Base-by-base conservation (phyloP, 2,329 filamentous ascomycete genomes). In the Ophiocordyceps sinensis region DNA sequence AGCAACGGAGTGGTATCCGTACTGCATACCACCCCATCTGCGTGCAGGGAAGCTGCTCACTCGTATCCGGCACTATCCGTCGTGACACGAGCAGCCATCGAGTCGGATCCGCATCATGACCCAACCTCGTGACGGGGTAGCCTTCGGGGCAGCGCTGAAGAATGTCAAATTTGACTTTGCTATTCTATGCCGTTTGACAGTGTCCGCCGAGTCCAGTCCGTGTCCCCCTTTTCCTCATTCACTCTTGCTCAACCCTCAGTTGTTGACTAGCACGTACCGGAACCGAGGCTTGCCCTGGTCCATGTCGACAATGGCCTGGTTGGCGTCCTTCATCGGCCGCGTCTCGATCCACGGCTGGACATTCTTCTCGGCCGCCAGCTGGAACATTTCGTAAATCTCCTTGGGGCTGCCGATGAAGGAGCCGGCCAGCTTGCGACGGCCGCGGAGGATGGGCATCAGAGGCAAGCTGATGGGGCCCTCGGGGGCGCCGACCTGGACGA, bases 321-420 rank as follows among this genome's bases (percentile, higher is more conserved):
- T 79, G 3, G 68, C 69, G 36, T 73, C 67, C 46, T 62, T 66
- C 68, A 80, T 70, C 5, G 67, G 65, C 43, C 69, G 60, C 50
- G 66, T 60, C 51, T 77, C 62, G 28, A 78, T 64, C 70, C 70
- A 75, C 1, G 72, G 70, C 57, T 69, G 65, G 21, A 79, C 56
- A 2, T 65, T 61, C 56, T 76, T 70, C 40, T 74, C 64, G 0
- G 64, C 72, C 9, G 69, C 74, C 44, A 79, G 63, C 41, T 68
- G 48, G 40, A 79, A 51, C 75, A 79, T 79, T 45, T 75, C 69
- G 39, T 66, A 60, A 38, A 79, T 78, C 50, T 79, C 69, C n/a
- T 54, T 55, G 1, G 74, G 72, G 28, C 63, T 63, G 3, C 73
- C 71, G 45, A 75, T 57, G 15, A 47, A 39, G 11, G 55, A 57